These are phyloP conservation scores for Pulveroboletus sp. DNA, from an alignment of 768 basidiomycete genomes.

Conservation along the genomic window DNA sequence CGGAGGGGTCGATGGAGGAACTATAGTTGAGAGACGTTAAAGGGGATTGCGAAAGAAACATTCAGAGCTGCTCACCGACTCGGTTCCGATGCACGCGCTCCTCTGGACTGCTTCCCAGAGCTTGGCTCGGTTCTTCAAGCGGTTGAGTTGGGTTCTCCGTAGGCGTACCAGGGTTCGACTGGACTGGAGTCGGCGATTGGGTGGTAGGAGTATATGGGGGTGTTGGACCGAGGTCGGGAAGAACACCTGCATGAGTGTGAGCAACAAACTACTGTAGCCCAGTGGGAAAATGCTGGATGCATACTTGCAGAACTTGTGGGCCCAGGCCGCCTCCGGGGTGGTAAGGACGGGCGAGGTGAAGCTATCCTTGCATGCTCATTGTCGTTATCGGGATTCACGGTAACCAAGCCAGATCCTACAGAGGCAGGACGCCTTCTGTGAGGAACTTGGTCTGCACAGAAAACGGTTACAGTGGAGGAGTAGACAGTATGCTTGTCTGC, in stretches of 20 bases:
- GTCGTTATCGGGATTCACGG: background rate
- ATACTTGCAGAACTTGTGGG: slow-evolving; percentile 1
- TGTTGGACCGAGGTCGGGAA: slow-evolving; percentile 19
- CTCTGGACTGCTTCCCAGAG: slow-evolving; percentile 9
- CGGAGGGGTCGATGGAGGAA: background rate
- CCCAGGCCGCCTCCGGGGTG: slow-evolving; percentile 2
- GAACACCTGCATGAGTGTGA: background rate
- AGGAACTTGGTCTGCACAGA: slow-evolving; percentile 52
- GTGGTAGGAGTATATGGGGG: slow-evolving; percentile 19
- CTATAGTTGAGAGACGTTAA: background rate
- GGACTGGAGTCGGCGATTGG: background rate
- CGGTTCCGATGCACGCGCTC: background rate
- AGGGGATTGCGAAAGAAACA: background rate
- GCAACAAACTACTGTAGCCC: background rate
- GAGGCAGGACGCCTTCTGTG: slow-evolving; percentile 22
- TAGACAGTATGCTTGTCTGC: slow-evolving; percentile 72
- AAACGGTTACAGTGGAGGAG: slow-evolving; percentile 68
- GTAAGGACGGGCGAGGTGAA: background rate
- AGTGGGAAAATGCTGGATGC: background rate
- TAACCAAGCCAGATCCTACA: slow-evolving; percentile 20
- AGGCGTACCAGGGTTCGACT: background rate
- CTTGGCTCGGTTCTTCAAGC: slow-evolving; percentile 21
- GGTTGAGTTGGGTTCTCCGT: slow-evolving; percentile 12
- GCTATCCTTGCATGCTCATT: background rate
- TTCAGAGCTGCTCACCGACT: background rate